Evolutionary conservation across 2,329 filamentous ascomycete species (phyloP), one percentile per base, ranked within the genome.

Genomic region (Colletotrichum sansevieriae): DNA sequence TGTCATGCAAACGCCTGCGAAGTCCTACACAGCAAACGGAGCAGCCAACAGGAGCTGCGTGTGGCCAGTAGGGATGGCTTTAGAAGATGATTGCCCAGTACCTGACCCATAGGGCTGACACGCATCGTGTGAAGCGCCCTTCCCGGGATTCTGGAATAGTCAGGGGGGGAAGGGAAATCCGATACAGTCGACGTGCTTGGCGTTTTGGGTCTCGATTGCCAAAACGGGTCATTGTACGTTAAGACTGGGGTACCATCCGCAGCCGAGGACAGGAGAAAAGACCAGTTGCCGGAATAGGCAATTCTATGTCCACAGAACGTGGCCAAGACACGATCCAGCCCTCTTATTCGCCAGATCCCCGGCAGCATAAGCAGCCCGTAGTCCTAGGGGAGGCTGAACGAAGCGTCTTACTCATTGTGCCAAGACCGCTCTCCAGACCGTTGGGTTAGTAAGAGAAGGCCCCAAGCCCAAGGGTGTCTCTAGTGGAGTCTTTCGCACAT

Each of bases 161-260:
- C 18, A 35, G 20, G 47, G 25, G 47, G 43, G 25, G 22, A 54
- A 43, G 22, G 54, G 47, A 54, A 62, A 62, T 33, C 54, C 18
- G 15, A 60, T 60, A 11, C 18, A 18, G 10, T 7, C 35, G n/a
- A 51, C 25, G 22, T 51, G 20, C 44, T 12, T 39, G 33, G 33
- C 12, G 33, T 20, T 18, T 62, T 44, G 37, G 44, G 37, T 47
- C 35, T 62, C 22, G 13, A 44, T 33, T 54, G 44, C 59, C 47
- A 11, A 43, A 62, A 54, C 20, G 59, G 59, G 59, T 18, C 44
- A 44, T 52, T 12, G 47, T 62, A 62, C 47, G 59, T 62, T 54
- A 11, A 44, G 12, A 35, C 22, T 35, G 33, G 33, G 11, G 35
- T 4, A 6, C 22, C 18, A 29, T 13, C 35, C n/a, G 33, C 52